These are phyloP conservation scores for Globisporangium megalacanthum DNA, from an alignment of 352 stramenopile species.

Conservation along the genomic window DNA sequence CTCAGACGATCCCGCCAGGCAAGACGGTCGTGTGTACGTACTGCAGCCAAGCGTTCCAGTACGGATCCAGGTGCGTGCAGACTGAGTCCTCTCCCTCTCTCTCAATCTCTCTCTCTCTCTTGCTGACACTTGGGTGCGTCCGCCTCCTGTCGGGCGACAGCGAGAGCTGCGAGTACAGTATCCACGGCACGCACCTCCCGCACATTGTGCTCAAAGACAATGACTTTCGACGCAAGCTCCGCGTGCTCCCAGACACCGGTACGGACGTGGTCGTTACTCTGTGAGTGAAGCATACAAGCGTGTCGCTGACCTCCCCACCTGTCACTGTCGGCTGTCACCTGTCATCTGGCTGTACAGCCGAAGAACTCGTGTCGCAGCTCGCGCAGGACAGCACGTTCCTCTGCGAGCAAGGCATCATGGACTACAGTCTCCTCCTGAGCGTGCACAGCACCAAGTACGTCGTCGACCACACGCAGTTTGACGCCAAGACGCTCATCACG, in stretches of 20 bases:
- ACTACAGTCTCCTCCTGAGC: slow-evolving; percentile 86
- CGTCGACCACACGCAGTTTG: slow-evolving; percentile 51
- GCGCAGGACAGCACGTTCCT: slow-evolving; percentile 73
- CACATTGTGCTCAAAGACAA: slow-evolving; percentile 86
- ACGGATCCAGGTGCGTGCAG: slow-evolving; percentile 44
- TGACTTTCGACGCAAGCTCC: slow-evolving; percentile 81
- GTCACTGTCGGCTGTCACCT: background rate
- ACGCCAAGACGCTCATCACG: slow-evolving; percentile 28
- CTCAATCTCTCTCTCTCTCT: background rate
- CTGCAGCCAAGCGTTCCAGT: slow-evolving; percentile 77
- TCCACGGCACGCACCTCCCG: slow-evolving; percentile 67
- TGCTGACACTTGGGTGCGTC: background rate
- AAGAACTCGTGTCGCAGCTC: slow-evolving; percentile 59
- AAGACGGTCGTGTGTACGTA: slow-evolving; percentile 85
- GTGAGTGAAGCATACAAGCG: no score
- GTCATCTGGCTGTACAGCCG: slow-evolving; percentile 19
- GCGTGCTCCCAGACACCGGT: slow-evolving; percentile 54
- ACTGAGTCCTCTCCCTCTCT: background rate
- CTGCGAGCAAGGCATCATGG: slow-evolving; percentile 79
- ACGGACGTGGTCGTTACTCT: background rate
- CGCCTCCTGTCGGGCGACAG: slow-evolving; percentile 14
- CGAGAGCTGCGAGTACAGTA: slow-evolving; percentile 70
- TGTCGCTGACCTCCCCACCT: no score
- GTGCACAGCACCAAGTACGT: slow-evolving; percentile 84
- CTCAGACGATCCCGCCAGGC: slow-evolving; percentile 61